Evolutionary conservation across 805 yeast species (phyloP).

Genomic region (Wickerhamomyces alni): DNA sequence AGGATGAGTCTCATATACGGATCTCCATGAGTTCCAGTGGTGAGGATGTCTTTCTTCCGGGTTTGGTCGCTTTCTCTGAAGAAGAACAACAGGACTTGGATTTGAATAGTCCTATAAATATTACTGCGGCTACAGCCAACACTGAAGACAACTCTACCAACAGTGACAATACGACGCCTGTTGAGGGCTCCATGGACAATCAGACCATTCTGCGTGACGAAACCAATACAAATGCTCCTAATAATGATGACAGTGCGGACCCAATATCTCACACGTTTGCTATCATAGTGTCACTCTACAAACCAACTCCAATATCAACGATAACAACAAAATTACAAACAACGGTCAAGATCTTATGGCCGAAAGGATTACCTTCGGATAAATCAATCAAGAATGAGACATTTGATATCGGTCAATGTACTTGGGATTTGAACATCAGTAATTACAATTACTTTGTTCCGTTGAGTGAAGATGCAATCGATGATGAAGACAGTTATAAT

Average conservation of each 20-base stretch:
- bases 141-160: slow-evolving; percentile 1
- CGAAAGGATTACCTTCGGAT: slow-evolving; percentile 44
- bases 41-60: slow-evolving; percentile 28
- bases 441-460: slow-evolving; percentile 41
- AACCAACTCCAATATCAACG: slow-evolving; percentile 32
- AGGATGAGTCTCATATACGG: slow-evolving; percentile 6
- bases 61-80: slow-evolving; percentile 23
- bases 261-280: slow-evolving; percentile 48
- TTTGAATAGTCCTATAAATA: slow-evolving; percentile 6
- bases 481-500: slow-evolving; percentile 12
- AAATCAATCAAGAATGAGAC: slow-evolving; percentile 38
- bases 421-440: slow-evolving; percentile 37
- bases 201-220: slow-evolving; percentile 26
- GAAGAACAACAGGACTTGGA: slow-evolving; percentile 24
- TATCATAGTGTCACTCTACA: slow-evolving; percentile 38
- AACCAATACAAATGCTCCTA: slow-evolving; percentile 26
- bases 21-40: slow-evolving; percentile 28
- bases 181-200: slow-evolving; percentile 1
- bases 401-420: slow-evolving; percentile 40
- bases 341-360: slow-evolving; percentile 43
- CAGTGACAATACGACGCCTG: slow-evolving; percentile 1
- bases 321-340: slow-evolving; percentile 39
- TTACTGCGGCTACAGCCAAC: neutral
- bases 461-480: slow-evolving; percentile 13
- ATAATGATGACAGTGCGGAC: slow-evolving; percentile 28